Evolutionary conservation across 805 yeast genomes (phyloP).

Genomic region (Kuraishia hungarica): DNA sequence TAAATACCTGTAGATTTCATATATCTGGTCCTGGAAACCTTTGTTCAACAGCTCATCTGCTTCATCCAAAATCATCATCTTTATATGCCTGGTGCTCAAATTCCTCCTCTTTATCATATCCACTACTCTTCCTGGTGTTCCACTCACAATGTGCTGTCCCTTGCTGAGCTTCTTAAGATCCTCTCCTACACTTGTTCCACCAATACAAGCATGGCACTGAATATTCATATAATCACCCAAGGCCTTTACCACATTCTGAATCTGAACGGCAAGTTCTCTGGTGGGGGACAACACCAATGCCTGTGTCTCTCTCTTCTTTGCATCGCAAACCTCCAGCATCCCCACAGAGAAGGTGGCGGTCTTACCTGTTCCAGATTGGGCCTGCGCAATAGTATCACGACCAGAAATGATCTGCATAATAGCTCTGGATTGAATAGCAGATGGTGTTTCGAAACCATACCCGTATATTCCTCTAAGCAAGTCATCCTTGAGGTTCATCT

Average conservation of each 20-base stretch:
- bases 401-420: slow-evolving; percentile 72
- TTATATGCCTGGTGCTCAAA: slow-evolving; percentile 74
- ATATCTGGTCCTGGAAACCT: slow-evolving; percentile 94
- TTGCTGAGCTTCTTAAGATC: slow-evolving; percentile 78
- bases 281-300: slow-evolving; percentile 95
- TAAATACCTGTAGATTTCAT: slow-evolving; percentile 82
- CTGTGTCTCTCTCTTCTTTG: slow-evolving; percentile 67
- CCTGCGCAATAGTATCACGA: slow-evolving; percentile 71
- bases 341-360: slow-evolving; percentile 84
- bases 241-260: slow-evolving; percentile 85
- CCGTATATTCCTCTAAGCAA: slow-evolving; percentile 60
- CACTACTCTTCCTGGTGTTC: slow-evolving; percentile 96
- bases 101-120: slow-evolving; percentile 92
- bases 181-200: slow-evolving; percentile 87
- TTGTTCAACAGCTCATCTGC: slow-evolving; percentile 94
- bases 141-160: slow-evolving; percentile 91
- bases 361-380: slow-evolving; percentile 87
- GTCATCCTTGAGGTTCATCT: slow-evolving; percentile 60
- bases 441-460: slow-evolving; percentile 76
- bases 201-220: slow-evolving; percentile 93
- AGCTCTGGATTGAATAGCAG: slow-evolving; percentile 78
- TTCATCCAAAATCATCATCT: slow-evolving; percentile 95
- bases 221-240: slow-evolving; percentile 88
- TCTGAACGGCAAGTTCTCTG: slow-evolving; percentile 94
- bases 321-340: slow-evolving; percentile 53